Conservation (phyloP, 2,329 filamentous ascomycete species). For the Penicillium hordei region DNA sequence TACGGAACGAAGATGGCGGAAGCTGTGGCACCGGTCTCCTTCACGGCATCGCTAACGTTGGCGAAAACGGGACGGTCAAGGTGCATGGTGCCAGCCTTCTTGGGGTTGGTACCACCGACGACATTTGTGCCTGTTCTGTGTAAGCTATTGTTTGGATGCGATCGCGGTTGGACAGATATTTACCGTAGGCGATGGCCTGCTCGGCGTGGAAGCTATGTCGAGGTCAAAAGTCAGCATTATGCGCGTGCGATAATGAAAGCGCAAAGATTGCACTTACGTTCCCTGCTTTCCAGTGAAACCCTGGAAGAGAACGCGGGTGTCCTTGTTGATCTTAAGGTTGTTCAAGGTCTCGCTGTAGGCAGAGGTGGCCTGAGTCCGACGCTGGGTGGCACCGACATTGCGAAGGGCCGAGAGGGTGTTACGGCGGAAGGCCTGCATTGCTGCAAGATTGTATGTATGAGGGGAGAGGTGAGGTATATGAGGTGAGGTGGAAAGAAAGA, state of each 20-base stretch:
- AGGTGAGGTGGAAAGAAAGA: conserved; percentile 20
- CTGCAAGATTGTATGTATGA: conserved; percentile 20
- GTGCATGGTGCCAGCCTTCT: conserved; percentile 91
- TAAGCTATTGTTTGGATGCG: conserved; percentile 22
- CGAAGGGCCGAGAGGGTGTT: conserved; percentile 68
- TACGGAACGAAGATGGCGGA: conserved; percentile 97
- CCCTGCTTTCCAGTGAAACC: conserved; percentile 97
- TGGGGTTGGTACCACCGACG: conserved; percentile 97
- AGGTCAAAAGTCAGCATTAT: conserved; percentile 32
- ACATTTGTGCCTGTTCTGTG: conserved; percentile 77
- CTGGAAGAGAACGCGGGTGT: conserved; percentile 95
- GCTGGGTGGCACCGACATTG: conserved; percentile 59
- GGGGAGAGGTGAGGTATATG: conserved; percentile 13
- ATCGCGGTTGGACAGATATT: conserved; percentile 26
- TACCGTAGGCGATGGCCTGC: conserved; percentile 98
- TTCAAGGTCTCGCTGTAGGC: conserved; percentile 71
- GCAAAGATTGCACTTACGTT: conserved; percentile 63
- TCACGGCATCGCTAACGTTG: conserved; percentile 82
- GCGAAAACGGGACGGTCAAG: conserved; percentile 91
- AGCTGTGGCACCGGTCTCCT: conserved; percentile 84
- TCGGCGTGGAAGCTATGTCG: conserved; percentile 82
- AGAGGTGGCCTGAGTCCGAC: conserved; percentile 68
- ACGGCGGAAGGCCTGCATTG: conserved; percentile 83
- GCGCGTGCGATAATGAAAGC: conserved; percentile 17
- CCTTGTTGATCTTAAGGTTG: conserved; percentile 88